A percentile compares a stretch with the other conserved stretches of the same genome.
phyloP scores from a whole-genome alignment of 1,139 yeast species.

The Yamadazyma aaseri region DNA sequence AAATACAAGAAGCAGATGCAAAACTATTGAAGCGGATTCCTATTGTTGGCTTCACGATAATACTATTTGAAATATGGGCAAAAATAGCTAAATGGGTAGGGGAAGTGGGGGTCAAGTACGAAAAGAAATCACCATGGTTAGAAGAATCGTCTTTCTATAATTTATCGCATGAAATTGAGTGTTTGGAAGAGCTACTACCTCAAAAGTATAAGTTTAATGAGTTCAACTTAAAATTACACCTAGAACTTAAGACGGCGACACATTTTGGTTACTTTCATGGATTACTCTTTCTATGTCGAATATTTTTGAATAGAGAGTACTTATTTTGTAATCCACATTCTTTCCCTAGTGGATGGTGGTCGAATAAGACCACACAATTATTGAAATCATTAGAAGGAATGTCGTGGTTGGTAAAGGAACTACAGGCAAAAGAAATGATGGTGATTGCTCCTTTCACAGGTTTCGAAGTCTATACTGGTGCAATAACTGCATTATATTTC shows the following conservation, averaged over 20 bases:
- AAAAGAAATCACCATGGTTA: slow-evolving; percentile 28
- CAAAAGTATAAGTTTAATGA: slow-evolving; percentile 21
- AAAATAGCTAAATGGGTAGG: slow-evolving; percentile 36
- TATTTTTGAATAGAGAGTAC: slow-evolving; percentile 35
- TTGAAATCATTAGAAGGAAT: slow-evolving; percentile 24
- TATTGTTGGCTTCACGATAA: slow-evolving; percentile 22
- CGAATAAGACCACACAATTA: slow-evolving; percentile 19
- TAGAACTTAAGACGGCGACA: slow-evolving; percentile 31
- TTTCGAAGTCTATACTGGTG: slow-evolving; percentile 34
- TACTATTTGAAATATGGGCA: slow-evolving; percentile 34
- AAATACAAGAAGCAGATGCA: no score
- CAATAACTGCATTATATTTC: slow-evolving; percentile 32
- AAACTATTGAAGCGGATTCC: not conserved
- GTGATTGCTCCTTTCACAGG: slow-evolving; percentile 41
- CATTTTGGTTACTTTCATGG: slow-evolving; percentile 39
- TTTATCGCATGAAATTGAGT: slow-evolving; percentile 21
- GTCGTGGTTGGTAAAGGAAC: slow-evolving; percentile 21
- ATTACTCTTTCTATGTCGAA: slow-evolving; percentile 28
- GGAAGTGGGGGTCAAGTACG: slow-evolving; percentile 26
- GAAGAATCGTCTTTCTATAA: slow-evolving; percentile 23
- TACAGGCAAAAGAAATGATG: slow-evolving; percentile 28
- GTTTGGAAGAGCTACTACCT: slow-evolving; percentile 23
- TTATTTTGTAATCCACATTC: slow-evolving; percentile 30
- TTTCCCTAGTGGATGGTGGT: slow-evolving; percentile 33
- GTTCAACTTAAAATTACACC: slow-evolving; percentile 30